Base-by-base conservation (phyloP, 2,329 filamentous ascomycete species). In the Penicillium verrucosum region DNA sequence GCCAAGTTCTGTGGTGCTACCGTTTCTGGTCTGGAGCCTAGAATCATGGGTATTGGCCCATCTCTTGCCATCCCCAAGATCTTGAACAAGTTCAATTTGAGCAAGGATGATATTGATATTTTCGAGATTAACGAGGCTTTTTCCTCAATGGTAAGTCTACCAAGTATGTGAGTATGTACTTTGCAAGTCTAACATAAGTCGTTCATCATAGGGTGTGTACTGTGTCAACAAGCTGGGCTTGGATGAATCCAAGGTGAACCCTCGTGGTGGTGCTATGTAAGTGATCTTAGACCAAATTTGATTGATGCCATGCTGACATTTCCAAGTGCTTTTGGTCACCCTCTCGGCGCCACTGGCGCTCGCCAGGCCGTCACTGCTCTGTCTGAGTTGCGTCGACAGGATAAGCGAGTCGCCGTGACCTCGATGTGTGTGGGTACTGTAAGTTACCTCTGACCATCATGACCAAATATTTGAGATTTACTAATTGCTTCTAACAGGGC, bases 401-500 rank as follows among this genome's bases (percentile, higher is more conserved):
- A 87, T 52, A 82, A 93, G 81, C 87, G 88, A 80, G 76, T 97
- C 56, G 92, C 92, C 34, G 85, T 95, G 43, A 96, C 90, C 18
- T 92, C 88, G 71, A 97, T 97, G 93, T 97, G 92, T 75, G 80
- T 97, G 40, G 93, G 92, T 58, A 97, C 92, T 1, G 92, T 75
- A 65, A 70, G 91, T 60, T 91, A 23, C 11, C 38, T 30, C 9
- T 12, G 3, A 16, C 27, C 23, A 11, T 29, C 18, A 27, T 29
- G 11, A 8, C 51, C 8, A 27, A 42, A 7, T 27, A 3, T 25
- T 25, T 6, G 1, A 16, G 18, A 45, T 47, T 14, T 43, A 51
- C 46, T 60, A 53, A 65, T 51, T 23, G 32, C 34, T 29, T 55
- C n/a, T 21, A 10, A 34, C 23, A 76, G 69, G 75, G 75, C 29